Conservation (phyloP, 345 rosid genomes). For the Murraya paniculata region DNA sequence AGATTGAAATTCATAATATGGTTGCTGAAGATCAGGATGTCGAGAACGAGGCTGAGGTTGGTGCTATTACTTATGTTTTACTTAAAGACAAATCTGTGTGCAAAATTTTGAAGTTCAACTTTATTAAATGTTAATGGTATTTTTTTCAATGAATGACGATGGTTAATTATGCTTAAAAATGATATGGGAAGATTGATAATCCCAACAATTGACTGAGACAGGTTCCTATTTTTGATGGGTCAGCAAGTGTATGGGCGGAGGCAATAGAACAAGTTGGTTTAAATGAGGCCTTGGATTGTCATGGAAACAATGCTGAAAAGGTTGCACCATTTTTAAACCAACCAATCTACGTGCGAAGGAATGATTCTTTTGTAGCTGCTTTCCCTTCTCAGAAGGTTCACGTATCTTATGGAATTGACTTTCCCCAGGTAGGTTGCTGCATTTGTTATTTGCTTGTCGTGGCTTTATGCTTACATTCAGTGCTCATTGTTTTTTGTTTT, state of each 20-base stretch:
- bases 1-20: conserved; percentile 46
- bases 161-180: not conserved
- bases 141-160: not conserved
- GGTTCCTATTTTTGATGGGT: conserved; percentile 92
- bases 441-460: not conserved
- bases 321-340: conserved; percentile 59
- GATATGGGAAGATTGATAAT: not conserved
- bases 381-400: conserved; percentile 63
- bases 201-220: conserved; percentile 21
- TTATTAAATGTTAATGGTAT: not conserved
- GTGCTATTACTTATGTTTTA: not conserved
- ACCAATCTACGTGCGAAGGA: conserved; percentile 49
- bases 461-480: not conserved
- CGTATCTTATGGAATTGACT: conserved; percentile 75
- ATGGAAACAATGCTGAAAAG: conserved; percentile 46
- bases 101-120: not conserved
- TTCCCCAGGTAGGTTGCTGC: conserved; percentile 50
- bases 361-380: conserved; percentile 67
- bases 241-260: conserved; percentile 74
- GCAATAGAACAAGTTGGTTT: conserved; percentile 60
- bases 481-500: not conserved
- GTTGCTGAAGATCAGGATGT: conserved; percentile 22
- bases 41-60: conserved; percentile 66
- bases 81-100: too few relatives aligned
- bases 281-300: conserved; percentile 45